Percentiles rank a stretch among this genome's conserved stretches.
Conservation (phyloP, 805 yeast genomes). For the Candida fluviatilis region DNA sequence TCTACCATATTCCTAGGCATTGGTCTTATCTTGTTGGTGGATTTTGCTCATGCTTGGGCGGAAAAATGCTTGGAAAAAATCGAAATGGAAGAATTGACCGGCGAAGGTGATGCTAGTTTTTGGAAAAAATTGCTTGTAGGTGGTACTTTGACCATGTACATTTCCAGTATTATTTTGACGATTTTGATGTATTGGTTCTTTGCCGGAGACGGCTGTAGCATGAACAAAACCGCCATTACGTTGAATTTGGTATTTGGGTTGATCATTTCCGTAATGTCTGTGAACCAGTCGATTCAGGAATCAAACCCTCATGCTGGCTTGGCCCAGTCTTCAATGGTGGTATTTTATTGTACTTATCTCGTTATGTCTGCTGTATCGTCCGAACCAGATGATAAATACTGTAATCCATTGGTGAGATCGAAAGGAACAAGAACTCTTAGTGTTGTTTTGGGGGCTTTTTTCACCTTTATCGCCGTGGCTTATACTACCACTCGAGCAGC, state of each 20-base stretch:
- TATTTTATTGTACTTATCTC: conserved; percentile 86
- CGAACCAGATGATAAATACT: conserved; percentile 90
- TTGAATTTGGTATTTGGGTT: conserved; percentile 66
- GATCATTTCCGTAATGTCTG: conserved; percentile 63
- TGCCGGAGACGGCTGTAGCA: conserved; percentile 73
- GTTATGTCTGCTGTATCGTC: conserved; percentile 90
- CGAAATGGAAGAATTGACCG: conserved; percentile 64
- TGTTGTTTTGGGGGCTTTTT: conserved; percentile 82
- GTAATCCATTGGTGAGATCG: conserved; percentile 90
- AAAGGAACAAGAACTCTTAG: conserved; percentile 87
- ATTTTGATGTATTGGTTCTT: conserved; percentile 78
- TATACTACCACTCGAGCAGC: conserved; percentile 98
- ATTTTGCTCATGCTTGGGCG: conserved; percentile 98
- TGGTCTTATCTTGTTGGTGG: conserved; percentile 86
- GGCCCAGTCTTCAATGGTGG: conserved; percentile 95
- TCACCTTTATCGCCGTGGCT: conserved; percentile 92
- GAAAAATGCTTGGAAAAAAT: conserved; percentile 90
- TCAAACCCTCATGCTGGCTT: conserved; percentile 91
- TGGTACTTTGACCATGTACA: conserved; percentile 84
- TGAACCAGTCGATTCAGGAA: conserved; percentile 83
- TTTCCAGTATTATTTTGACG: conserved; percentile 67
- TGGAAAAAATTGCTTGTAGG: conserved; percentile 83
- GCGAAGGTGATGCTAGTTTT: conserved; percentile 49
- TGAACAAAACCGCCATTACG: conserved; percentile 86
- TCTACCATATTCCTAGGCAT: conserved; percentile 84